Conservation (phyloP, 208 protist genomes). For the Naegleria lovaniensis region DNA sequence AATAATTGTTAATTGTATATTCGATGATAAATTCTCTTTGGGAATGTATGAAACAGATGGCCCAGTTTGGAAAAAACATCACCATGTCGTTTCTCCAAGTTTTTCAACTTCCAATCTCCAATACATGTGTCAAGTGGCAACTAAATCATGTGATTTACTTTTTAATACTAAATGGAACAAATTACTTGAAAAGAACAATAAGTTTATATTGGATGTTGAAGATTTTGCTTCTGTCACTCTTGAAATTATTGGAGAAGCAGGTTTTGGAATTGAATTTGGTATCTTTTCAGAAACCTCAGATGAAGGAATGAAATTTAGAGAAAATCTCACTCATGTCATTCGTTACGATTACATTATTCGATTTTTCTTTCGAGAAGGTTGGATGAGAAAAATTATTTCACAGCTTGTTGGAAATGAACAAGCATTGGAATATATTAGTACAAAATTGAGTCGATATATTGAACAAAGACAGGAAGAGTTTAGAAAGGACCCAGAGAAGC, state of each 20-base stretch:
- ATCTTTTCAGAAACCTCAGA: neutral
- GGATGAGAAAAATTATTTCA: neutral
- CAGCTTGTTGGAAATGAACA: neutral
- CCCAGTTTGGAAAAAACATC: neutral
- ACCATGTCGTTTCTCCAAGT: neutral
- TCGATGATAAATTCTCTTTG: too few relatives aligned
- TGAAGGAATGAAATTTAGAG: neutral
- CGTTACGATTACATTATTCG: neutral
- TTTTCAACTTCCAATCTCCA: neutral
- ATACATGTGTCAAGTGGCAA: neutral
- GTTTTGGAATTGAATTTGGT: neutral
- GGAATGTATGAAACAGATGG: neutral
- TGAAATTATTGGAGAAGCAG: neutral
- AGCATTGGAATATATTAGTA: neutral
- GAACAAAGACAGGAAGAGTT: neutral
- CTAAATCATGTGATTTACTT: neutral
- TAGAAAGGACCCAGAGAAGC: too few relatives aligned
- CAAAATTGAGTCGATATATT: neutral
- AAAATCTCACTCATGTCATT: neutral
- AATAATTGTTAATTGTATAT: too few relatives aligned
- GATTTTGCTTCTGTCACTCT: constrained; percentile 3
- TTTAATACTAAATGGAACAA: neutral
- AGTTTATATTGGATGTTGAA: neutral
- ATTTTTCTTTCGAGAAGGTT: neutral
- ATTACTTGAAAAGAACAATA: neutral